Base-by-base conservation (phyloP, 129 eudicot species). In the Flaveria brownii region DNA sequence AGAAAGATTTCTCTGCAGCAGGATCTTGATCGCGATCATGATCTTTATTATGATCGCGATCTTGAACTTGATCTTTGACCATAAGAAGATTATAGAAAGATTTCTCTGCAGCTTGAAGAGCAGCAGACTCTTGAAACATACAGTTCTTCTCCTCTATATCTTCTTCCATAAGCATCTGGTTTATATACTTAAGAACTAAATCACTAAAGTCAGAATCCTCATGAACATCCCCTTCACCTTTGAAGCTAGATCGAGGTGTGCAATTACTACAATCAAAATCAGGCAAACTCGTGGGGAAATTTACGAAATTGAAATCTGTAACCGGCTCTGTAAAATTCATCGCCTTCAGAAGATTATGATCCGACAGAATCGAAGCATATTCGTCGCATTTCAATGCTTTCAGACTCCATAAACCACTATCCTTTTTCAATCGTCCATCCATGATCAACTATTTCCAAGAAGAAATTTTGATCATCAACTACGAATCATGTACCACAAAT, bases 121-220 rank as follows among this genome's bases (percentile, higher is more conserved):
- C 98, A 12, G 94, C 88, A 78, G 98, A 87, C 66, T 88, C 90
- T 57, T 93, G 92, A 78, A 88, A 82, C 88, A 87, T 83, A 51
- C 86, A 85, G 47, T 77, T 73, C 70, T 84, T 90, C 41, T 90
- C 96, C 60, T 88, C 98, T 71, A 82, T 86, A 76, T 93, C 90
- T 68, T 93, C 96, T 90, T 93, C 98, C 98, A 93, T 93, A 49
- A 93, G 98, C 79, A 93, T 87, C 77, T 86, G 89, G 71, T 71
- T 88, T 57, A 93, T 90, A 50, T 88, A 93, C 78, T 83, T 87
- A 28, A 93, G 96, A 64, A 85, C 89, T 45, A 55, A 73, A 76
- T 90, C 98, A 80, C 90, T 90, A 81, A 90, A 90, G 78, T 93
- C 96, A 18, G 61, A 84, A 75, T 93, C 96, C 64, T 93, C 98